Base-by-base conservation (phyloP, 352 stramenopile species). In the Elongisporangium anandrum region DNA sequence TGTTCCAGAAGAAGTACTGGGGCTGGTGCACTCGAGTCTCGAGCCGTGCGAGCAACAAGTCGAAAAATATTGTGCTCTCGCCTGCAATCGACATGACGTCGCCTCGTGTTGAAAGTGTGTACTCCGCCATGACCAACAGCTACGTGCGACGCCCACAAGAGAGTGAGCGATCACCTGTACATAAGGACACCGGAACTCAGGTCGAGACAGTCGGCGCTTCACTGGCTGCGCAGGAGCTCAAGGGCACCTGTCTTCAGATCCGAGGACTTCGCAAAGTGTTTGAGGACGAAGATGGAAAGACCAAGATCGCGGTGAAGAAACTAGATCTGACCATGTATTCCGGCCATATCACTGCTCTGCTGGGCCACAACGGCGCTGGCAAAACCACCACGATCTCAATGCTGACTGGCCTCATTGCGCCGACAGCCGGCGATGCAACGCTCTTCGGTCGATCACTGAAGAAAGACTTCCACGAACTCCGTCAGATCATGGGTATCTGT, bases 331-430 rank as follows among this genome's bases (percentile, higher is more conserved):
- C 84, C 19, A 85, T 99, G 54, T 97, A 98, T 59, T 73, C 85
- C 17, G 87, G 88, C 1, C 91, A 98, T 66, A 98, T 98, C 67
- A 96, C 92, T 9, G 86, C 79, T 17, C 68, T 98, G 9, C 69
- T 98, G 10, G 95, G 95, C 0, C 82, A 90, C 67, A 88, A 90
- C 41, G 78, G 79, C 8, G 79, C 78, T 10, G 94, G 93, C 24
- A 98, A 98, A 65, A 93, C 87, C 24, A 98, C 94, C 1, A 87
- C 89, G 0, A 96, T 99, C 38, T 93, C 75, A 8, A 97, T 98
- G 81, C 64, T 99, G 47, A 98, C 92, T 7, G 95, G 95, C 0
- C 69, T 97, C 19, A 72, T 94, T n/a, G 68, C 83, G 3, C 69
- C 81, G 12, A 62, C 77, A 0, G 63, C 69, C 3, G 90, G 88